Base-by-base conservation (phyloP, 352 stramenopile genomes). In the Globisporangium solare region DNA sequence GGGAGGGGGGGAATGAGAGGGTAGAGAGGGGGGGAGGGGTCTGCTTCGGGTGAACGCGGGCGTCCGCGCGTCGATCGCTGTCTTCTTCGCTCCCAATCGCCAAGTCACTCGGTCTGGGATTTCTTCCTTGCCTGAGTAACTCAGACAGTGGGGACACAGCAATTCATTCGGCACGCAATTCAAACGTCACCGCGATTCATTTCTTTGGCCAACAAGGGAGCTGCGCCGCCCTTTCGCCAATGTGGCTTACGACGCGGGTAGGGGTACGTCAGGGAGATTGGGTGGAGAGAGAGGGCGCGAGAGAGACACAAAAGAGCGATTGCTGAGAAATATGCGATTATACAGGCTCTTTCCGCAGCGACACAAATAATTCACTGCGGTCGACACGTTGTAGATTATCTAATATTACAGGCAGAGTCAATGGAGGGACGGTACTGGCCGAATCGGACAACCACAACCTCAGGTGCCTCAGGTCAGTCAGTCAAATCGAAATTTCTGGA, bases 81-180 rank as follows among this genome's bases (percentile, higher is more conserved):
- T 47, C 24, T 51, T 51, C 20, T 51, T 51, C 46, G 20, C 46
- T 51, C 20, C 46, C 39, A 55, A 45, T 55, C 50, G 50, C 32
- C 50, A 35, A 55, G 32, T 55, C 31, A 35, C 24, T 17, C 39
- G 37, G 11, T 42, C 3, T 43, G 3, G 39, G 39, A n/a, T 31
- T n/a, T 21, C 17, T 55, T 41, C 31, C 32, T 13, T 13, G 42
- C n/a, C 42, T 48, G 42, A 48, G 21, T 15, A 49, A 18, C 40
- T 58, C 54, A 60, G 31, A 47, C 40, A 48, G 37, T 47, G 35
- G 51, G 51, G 51, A 56, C 51, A 8, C 43, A n/a, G 17, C 42
- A 47, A 51, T 57, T 57, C 51, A 57, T 8, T 51, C 2, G 10
- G 46, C 20, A 20, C 51, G 51, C 51, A 57, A 57, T 57, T 57